Evolutionary conservation across 2,329 filamentous ascomycete species (phyloP), one percentile per base, ranked within the genome.

Genomic region (Geosmithia flava): DNA sequence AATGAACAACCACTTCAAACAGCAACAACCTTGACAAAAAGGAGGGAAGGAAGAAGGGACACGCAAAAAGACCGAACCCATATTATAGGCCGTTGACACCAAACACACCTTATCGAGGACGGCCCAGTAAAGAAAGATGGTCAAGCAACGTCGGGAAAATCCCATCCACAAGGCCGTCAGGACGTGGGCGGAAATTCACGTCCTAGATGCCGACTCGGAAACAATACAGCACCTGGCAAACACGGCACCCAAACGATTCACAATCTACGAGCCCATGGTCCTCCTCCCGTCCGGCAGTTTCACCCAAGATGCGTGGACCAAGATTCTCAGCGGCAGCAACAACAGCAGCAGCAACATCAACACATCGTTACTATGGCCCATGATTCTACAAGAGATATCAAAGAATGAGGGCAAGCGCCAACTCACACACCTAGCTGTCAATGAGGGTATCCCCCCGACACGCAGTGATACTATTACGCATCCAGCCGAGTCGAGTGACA

Each of bases 231-330:
- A 48, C 1, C 63, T 77, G 10, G 42, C 72, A 19, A 56, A 53
- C 11, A 59, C 63, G 42, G 68, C 71, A 2, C 78, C 80, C 0
- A 79, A 75, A 54, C 65, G 78, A 52, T 83, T 77, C 69, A 73
- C 73, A 0, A 65, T 75, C 13, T 83, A 83, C 55, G 73, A 75
- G 49, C 78, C 79, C 10, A 76, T 83, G 71, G 70, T 73, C 4
- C 66, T 83, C 16, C 67, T 83, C 1, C 78, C 80, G 0, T 69
- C 72, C 0, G 78, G 78, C 23, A 78, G 76, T 53, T 81, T 83
- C 62, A 59, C 62, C 1, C 51, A 51, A 53, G 4, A 50, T 2
- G 15, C 20, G 7, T 47, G 46, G 46, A 17, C 40, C 2, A 27
- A 7, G 11, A 6, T 30, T 17, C 40, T 30, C 19, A n/a, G 44